Evolutionary conservation across 2,329 filamentous ascomycete genomes (phyloP), one percentile per base, ranked within the genome.

Genomic region (Colletotrichum horii): DNA sequence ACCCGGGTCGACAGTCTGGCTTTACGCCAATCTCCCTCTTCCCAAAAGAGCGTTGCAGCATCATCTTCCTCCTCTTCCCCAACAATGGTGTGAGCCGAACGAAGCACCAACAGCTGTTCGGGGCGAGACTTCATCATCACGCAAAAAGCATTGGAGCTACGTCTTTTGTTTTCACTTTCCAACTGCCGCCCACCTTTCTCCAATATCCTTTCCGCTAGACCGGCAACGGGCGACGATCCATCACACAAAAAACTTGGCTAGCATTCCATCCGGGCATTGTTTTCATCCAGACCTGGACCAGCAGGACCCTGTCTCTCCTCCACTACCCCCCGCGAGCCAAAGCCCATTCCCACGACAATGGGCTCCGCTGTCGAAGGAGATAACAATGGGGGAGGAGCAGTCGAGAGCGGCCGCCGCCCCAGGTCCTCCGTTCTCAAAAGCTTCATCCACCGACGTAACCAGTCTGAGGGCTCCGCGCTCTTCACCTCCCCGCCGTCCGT

Each of bases 381-480:
- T 68, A 75, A 75, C 70, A 75, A 75, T 73, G 70, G 73, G 67
- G 69, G 73, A 73, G 52, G 52, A 60, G 3, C 36, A 48, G 66
- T 38, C 48, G 66, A 66, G 64, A 55, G 61, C 38, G 64, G 19
- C 32, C 32, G 71, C 24, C 74, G 74, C 60, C 70, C 87, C 74
- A 90, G 87, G 80, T 88, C 88, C 3, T 89, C 85, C 22, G 87
- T 89, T 52, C 80, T 91, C 66, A 87, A 85, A 75, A 87, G 87
- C 11, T 86, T 91, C 78, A 88, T 90, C 69, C 85, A 88, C 75
- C 86, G 88, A 72, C 86, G 87, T 71, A 88, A 87, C 81, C 85
- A 86, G 69, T 87, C 88, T 9, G 85, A 86, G 78, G 87, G 84
- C 26, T 82, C 69, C 76, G 79, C 73, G 43, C 76, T 78, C 74